Evolutionary conservation across 2,329 filamentous ascomycete genomes (phyloP).

Genomic region (Plenodomus lindquistii): DNA sequence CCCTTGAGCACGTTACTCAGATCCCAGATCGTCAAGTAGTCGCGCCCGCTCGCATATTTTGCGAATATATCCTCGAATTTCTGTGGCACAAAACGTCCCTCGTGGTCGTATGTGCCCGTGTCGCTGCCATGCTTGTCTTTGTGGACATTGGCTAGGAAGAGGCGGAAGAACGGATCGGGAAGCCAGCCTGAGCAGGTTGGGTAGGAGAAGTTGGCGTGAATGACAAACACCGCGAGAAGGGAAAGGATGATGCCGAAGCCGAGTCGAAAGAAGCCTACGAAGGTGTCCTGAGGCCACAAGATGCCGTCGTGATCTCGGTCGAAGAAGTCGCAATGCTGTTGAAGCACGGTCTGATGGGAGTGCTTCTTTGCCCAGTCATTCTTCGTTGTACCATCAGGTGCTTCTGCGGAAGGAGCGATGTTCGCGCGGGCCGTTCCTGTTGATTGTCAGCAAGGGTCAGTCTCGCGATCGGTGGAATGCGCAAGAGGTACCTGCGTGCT

Average conservation of each 20-base stretch:
- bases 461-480: background rate
- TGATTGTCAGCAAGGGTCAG: background rate
- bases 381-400: slow-evolving; percentile 49
- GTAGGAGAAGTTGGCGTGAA: slow-evolving; percentile 56
- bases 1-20: slow-evolving; percentile 46
- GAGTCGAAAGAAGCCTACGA: slow-evolving; percentile 50
- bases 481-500: slow-evolving; percentile 13
- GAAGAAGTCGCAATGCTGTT: slow-evolving; percentile 59
- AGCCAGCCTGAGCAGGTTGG: slow-evolving; percentile 49
- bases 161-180: slow-evolving; percentile 51
- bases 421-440: slow-evolving; percentile 49
- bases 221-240: slow-evolving; percentile 51
- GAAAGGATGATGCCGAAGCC: slow-evolving; percentile 53
- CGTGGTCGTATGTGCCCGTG: slow-evolving; percentile 49
- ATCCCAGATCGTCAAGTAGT: slow-evolving; percentile 46
- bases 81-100: slow-evolving; percentile 53
- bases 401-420: slow-evolving; percentile 45
- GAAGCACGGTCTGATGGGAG: slow-evolving; percentile 51
- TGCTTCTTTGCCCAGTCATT: slow-evolving; percentile 45
- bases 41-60: slow-evolving; percentile 49
- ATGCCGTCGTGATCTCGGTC: slow-evolving; percentile 57
- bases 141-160: slow-evolving; percentile 48
- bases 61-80: slow-evolving; percentile 54
- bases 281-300: slow-evolving; percentile 60
- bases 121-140: slow-evolving; percentile 51